Conservation (phyloP, 164 flowering plant species). For the Houttuynia cordata region DNA sequence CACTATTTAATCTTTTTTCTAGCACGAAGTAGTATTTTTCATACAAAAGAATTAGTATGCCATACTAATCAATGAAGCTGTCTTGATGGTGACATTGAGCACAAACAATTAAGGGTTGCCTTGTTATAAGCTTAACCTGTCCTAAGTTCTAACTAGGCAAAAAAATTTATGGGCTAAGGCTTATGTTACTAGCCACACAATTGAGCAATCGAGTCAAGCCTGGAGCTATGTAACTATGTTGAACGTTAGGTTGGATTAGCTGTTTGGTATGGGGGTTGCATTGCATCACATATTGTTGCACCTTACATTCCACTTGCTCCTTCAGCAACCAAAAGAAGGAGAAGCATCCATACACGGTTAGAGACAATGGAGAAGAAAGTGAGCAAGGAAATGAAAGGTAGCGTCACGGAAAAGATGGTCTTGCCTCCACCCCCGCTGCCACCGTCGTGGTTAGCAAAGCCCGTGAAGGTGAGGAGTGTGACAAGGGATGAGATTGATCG, state of each 20-base stretch:
- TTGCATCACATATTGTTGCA: neutral
- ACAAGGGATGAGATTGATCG: conserved; percentile 57
- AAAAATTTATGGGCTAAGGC: neutral
- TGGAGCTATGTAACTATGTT: conserved; percentile 3
- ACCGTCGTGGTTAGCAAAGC: conserved; percentile 7
- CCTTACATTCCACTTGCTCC: neutral
- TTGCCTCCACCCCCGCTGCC: conserved; percentile 25
- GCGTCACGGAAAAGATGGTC: neutral
- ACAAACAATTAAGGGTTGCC: neutral
- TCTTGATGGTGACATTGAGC: neutral
- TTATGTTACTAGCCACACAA: neutral
- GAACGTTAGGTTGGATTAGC: conserved; percentile 43
- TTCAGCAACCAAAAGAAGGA: neutral
- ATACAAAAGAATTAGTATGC: too few relatives aligned
- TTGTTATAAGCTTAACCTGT: neutral
- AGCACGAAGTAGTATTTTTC: too few relatives aligned
- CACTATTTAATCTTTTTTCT: too few relatives aligned
- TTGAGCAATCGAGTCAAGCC: neutral
- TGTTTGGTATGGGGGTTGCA: conserved; percentile 9
- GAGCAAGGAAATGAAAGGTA: conserved; percentile 4
- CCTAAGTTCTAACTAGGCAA: neutral
- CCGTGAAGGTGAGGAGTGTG: conserved; percentile 22
- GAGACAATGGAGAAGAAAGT: conserved; percentile 6
- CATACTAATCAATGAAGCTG: neutral
- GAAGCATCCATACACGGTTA: too few relatives aligned